These are phyloP conservation scores for Rhodamnia argentea DNA, from an alignment of 345 rosid genomes.

Conservation along the genomic window DNA sequence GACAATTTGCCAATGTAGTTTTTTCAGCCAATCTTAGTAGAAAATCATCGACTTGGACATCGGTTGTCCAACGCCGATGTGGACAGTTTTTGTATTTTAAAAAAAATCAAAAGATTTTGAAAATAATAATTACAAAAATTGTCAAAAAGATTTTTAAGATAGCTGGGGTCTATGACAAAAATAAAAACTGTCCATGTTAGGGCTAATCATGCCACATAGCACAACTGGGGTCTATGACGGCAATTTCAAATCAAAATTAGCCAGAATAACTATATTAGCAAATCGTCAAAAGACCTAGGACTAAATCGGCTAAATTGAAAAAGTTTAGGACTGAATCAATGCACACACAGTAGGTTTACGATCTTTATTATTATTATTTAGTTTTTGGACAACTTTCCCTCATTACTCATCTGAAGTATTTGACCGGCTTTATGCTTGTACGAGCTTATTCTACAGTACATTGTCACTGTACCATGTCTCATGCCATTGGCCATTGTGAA, in stretches of 20 bases:
- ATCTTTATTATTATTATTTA: too few species aligned
- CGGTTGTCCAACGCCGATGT: too few species aligned
- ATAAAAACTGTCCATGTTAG: fast-evolving
- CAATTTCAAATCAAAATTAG: background rate
- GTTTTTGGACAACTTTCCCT: background rate
- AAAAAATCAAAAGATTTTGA: too few species aligned
- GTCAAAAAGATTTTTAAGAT: too few species aligned
- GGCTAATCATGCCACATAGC: fast-evolving
- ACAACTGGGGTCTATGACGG: fast-evolving
- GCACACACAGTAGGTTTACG: background rate
- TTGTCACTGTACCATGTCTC: background rate
- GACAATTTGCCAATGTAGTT: too few species aligned
- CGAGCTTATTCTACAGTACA: background rate
- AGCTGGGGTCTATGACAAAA: too few species aligned
- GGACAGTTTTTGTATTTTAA: background rate
- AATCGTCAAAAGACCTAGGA: background rate
- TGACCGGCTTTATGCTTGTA: background rate
- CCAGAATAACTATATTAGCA: fast-evolving
- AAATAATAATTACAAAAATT: too few species aligned
- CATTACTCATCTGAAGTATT: background rate
- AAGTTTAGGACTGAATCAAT: background rate
- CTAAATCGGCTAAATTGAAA: background rate
- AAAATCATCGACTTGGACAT: background rate
- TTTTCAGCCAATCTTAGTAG: too few species aligned
- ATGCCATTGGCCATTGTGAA: too few species aligned